Evolutionary conservation across 805 yeast species (phyloP).

Genomic region (Metschnikowia gelsemii): DNA sequence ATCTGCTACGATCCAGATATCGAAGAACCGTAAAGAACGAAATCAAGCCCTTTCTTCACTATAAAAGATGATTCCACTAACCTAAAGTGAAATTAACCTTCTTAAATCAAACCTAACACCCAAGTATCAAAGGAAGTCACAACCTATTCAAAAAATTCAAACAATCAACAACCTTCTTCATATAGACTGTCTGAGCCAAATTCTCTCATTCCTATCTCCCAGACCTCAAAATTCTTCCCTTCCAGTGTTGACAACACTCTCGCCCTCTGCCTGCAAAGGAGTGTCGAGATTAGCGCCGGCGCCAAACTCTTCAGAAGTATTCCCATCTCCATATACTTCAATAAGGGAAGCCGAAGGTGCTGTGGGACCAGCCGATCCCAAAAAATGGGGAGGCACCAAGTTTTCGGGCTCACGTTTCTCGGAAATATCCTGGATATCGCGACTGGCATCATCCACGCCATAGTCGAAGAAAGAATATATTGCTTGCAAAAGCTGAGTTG

Average conservation of each 20-base stretch:
- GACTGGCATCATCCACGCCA: conserved; percentile 31
- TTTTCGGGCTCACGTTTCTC: background rate
- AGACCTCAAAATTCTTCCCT: conserved; percentile 4
- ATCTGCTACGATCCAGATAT: too few species aligned
- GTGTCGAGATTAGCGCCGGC: background rate
- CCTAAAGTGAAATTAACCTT: too few species aligned
- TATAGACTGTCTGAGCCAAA: too few species aligned
- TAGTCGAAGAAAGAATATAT: conserved; percentile 43
- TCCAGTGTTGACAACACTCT: conserved; percentile 4
- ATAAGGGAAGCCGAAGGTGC: conserved; percentile 10
- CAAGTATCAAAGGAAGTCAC: too few species aligned
- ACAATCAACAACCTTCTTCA: too few species aligned
- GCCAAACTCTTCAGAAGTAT: background rate
- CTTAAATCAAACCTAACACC: too few species aligned
- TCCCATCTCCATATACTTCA: background rate
- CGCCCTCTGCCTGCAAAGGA: conserved; percentile 11
- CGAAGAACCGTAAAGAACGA: too few species aligned
- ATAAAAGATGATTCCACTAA: too few species aligned
- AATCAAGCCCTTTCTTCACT: too few species aligned
- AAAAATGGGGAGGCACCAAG: conserved; percentile 8
- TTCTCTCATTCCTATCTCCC: too few species aligned
- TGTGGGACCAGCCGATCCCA: conserved; percentile 7
- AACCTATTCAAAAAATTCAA: too few species aligned
- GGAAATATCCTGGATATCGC: conserved; percentile 11
- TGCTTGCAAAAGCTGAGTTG: conserved; percentile 24